Base-by-base conservation (phyloP, 495 filamentous ascomycete species). In the Tricharina praecox region DNA sequence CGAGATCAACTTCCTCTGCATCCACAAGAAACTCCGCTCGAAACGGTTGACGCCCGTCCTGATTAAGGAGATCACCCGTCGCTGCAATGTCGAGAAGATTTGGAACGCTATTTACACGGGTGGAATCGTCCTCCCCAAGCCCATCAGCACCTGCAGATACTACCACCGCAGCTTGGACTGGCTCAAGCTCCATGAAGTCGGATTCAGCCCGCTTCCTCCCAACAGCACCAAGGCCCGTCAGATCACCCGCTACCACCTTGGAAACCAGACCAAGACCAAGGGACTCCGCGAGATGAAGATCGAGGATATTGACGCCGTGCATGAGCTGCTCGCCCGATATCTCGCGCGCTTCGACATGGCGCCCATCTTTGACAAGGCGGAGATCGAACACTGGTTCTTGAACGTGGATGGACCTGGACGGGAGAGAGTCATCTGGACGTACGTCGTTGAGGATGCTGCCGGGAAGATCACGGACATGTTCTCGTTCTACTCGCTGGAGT, bases 51-150 rank as follows among this genome's bases (percentile, higher is more conserved):
- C 90, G 0, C 90, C 90, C 0, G 80, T 93, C 3, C 73, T 97
- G 33, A 97, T 97, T 67, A 92, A 95, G 61, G 90, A 96, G 61
- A 85, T 97, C 60, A 95, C 90, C 8, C 78, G 90, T 16, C 74
- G 83, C 40, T 87, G 83, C 67, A 88, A 96, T 62, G 58, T 81
- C 20, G 69, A 76, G 33, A 79, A 77, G 2, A 79, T 93, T 50
- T 96, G 76, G 69, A 88, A 95, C 63, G 92, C 88, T 28, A 83
- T 96, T 57, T 94, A 94, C 65, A 97, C 92, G 1, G 90, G 76
- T 21, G 90, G 90, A 30, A 74, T 88, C 18, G 76, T 96, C 23
- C 70, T 97, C 2, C 92, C 90, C 4, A 88, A 77, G 23, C 92
- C 90, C 1, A 72, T 96, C 33, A 81, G 78, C 64, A 93, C 87